Evolutionary conservation across 306 rosid genomes (phyloP).

Genomic region (Cucumis melo): DNA sequence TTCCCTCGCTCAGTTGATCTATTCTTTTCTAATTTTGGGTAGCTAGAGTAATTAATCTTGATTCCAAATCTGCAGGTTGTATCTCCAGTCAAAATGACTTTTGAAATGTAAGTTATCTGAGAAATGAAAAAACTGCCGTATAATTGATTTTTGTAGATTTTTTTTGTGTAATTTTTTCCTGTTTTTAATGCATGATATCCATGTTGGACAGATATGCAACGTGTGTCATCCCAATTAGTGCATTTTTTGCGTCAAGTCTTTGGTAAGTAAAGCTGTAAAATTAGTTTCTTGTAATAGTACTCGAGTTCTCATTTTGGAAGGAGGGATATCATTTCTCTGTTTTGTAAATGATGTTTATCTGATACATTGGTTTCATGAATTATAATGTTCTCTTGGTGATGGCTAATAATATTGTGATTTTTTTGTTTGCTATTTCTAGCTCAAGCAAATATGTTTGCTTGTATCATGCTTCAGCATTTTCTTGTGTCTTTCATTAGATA

Average conservation of each 20-base stretch:
- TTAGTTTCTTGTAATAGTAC: background rate
- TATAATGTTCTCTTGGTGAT: background rate
- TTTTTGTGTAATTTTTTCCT: constrained; percentile 3
- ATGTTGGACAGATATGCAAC: constrained; percentile 70
- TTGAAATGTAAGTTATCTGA: constrained; percentile 64
- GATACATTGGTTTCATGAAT: background rate
- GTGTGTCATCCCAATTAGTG: constrained; percentile 87
- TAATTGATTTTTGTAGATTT: background rate
- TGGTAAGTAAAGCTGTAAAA: constrained; percentile 43
- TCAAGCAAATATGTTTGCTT: background rate
- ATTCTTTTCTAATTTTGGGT: background rate
- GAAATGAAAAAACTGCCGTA: background rate
- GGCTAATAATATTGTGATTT: background rate
- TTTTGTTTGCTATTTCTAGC: background rate
- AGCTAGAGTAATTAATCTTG: background rate
- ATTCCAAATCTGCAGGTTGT: constrained; percentile 54
- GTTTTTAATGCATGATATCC: background rate
- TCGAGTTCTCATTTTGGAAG: background rate
- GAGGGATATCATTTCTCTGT: background rate
- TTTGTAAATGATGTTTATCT: background rate
- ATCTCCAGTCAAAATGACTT: constrained; percentile 84
- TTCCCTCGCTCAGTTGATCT: background rate
- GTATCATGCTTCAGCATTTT: background rate
- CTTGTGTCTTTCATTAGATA: background rate
- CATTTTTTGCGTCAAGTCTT: constrained; percentile 92